Base-by-base conservation (phyloP, 31 red algal species). In the Bonnemaisonia californica region DNA sequence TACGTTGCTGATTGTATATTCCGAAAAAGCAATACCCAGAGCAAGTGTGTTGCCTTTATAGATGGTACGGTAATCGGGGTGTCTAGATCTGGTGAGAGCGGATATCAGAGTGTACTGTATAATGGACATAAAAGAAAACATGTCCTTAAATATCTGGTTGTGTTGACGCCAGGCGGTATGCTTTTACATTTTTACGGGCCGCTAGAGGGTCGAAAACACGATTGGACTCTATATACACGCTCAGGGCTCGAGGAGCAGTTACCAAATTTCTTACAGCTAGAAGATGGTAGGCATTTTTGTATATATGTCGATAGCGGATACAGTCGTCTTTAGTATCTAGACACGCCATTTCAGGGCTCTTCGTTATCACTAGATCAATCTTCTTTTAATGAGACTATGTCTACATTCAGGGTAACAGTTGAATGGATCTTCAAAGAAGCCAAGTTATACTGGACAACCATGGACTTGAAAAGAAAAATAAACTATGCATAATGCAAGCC, bases 401-500 rank as follows among this genome's bases (percentile, higher is more conserved):
- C 45, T 7, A 51, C 7, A 51, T 11, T 11, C 45, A 51, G 45
- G 45, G 45, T 51, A 11, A 7, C 45, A 51, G 45, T 51, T 51
- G 45, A 51, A 16, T 51, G 45, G 45, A 11, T 51, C 45, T 51
- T 51, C 45, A 51, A 51, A 16, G 45, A 51, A 16, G 45, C n/a
- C n/a, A n/a, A n/a, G n/a, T n/a, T n/a, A n/a, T 86, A 51, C 67
- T 86, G 11, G 9, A 32, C 56, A 7, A 77, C 32, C 0, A 30
- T 76, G 0, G 71, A 76, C 71, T 86, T 47, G 0, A 77, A 66
- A 24, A 12, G 58, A 3, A 76, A 86, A 41, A 66, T n/a, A n/a
- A n/a, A n/a, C n/a, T 76, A 40, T 21, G 41, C 11, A 30, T 86
- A 27, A 29, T 65, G 28, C 62, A 86, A 21, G 27, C 71, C 0